phyloP scores from a whole-genome alignment of 176 grass and related monocot species.

The Metroxylon sagu region DNA sequence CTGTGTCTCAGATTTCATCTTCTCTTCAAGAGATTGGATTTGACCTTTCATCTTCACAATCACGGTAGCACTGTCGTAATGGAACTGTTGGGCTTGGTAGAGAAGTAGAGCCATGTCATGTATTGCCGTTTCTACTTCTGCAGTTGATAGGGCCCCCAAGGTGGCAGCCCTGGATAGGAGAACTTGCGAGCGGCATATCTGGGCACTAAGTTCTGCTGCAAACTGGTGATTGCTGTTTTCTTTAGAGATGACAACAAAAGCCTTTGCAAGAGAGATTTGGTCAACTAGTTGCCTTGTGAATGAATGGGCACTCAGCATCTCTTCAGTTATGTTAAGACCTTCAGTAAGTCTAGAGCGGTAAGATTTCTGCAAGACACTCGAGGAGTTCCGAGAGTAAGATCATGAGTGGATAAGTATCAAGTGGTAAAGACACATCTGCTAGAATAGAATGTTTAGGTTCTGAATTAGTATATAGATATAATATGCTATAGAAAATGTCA shows the following conservation, averaged over 20 bases:
- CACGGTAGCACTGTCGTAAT: conserved; percentile 51
- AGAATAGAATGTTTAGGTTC: neutral
- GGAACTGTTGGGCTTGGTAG: conserved; percentile 70
- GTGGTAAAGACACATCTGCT: neutral
- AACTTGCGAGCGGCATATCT: conserved; percentile 48
- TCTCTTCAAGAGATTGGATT: conserved; percentile 74
- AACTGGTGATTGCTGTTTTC: conserved; percentile 78
- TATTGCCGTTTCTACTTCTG: conserved; percentile 52
- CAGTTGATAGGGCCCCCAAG: conserved; percentile 12
- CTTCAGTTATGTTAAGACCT: conserved; percentile 63
- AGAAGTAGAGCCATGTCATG: conserved; percentile 73
- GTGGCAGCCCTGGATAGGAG: conserved; percentile 45
- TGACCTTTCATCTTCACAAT: conserved; percentile 92
- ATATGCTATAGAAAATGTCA: too few relatives aligned
- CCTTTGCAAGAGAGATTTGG: conserved; percentile 82
- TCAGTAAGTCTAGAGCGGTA: conserved; percentile 45
- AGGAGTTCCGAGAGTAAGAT: neutral
- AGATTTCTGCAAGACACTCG: conserved; percentile 38
- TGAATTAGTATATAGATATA: too few relatives aligned
- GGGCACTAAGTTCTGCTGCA: conserved; percentile 47
- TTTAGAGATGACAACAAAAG: conserved; percentile 53
- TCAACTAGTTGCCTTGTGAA: conserved; percentile 74
- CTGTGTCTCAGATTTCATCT: conserved; percentile 64
- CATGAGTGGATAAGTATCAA: neutral
- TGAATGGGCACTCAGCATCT: conserved; percentile 66